Percentiles rank a stretch among this genome's conserved stretches.
These are phyloP conservation scores for Gyromitra esculenta DNA, from an alignment of 2,329 filamentous ascomycete species.

Conservation along the genomic window DNA sequence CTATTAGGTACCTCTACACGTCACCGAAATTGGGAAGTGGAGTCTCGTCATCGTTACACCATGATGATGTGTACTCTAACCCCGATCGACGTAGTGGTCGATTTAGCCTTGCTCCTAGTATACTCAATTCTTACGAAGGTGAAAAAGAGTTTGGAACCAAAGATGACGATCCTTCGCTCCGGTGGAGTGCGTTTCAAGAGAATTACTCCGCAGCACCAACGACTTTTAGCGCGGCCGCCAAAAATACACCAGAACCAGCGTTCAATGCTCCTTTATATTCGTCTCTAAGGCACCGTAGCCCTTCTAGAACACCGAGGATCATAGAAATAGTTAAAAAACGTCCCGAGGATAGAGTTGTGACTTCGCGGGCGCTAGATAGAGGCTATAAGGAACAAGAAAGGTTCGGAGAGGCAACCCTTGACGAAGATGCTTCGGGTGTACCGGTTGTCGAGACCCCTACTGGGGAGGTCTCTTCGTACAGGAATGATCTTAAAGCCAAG, in stretches of 20 bases:
- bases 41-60: not conserved
- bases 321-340: conserved; percentile 27
- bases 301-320: conserved; percentile 20
- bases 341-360: not conserved
- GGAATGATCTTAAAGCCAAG: not conserved
- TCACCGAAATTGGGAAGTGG: not conserved
- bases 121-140: conserved; percentile 16
- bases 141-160: not conserved
- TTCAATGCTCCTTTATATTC: not conserved
- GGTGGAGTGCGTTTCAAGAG: not conserved
- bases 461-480: not conserved
- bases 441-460: not conserved
- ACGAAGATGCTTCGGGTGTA: conserved; percentile 2
- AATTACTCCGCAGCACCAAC: conserved; percentile 22
- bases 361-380: not conserved
- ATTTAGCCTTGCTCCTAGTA: conserved; percentile 24
- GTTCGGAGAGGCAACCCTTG: conserved; percentile 3
- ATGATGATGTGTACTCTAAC: not conserved
- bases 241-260: conserved; percentile 20
- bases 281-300: not conserved
- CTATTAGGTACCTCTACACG: not conserved
- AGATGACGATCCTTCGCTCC: not conserved
- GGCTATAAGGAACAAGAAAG: not conserved
- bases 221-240: conserved; percentile 13
- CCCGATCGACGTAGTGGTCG: not conserved